Conservation (phyloP, 192 early-diverging fungal species). For the Entophlyctis luteolus region DNA sequence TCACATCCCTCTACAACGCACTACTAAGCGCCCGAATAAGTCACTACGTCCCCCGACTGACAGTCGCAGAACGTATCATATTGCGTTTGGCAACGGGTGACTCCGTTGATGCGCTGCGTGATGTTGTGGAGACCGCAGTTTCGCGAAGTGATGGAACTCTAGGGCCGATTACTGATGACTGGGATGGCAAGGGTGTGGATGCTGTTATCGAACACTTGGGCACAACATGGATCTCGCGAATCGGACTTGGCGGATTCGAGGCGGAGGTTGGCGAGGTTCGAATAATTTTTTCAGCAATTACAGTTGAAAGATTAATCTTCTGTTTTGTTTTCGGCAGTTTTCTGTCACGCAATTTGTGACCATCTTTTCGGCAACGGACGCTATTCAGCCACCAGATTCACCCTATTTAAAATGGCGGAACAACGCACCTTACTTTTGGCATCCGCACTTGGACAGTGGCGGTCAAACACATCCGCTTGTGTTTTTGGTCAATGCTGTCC, state of each 20-base stretch:
- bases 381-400: constrained; percentile 29
- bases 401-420: constrained; percentile 38
- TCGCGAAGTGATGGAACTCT: neutral
- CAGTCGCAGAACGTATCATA: constrained; percentile 75
- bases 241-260: constrained; percentile 74
- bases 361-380: constrained; percentile 55
- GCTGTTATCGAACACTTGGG: no score
- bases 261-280: constrained; percentile 87
- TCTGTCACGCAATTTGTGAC: constrained; percentile 76
- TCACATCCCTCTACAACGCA: constrained; percentile 76
- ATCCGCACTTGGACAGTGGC: constrained; percentile 89
- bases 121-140: constrained; percentile 57
- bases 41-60: constrained; percentile 77
- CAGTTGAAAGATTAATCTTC: constrained; percentile 7
- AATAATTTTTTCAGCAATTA: constrained; percentile 27
- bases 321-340: constrained; percentile 48
- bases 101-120: constrained; percentile 80
- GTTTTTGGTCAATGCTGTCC: constrained; percentile 80
- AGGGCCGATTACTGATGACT: constrained; percentile 42
- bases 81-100: constrained; percentile 71
- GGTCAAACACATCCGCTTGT: constrained; percentile 80
- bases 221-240: no score
- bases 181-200: constrained; percentile 84
- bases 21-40: no score
- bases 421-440: constrained; percentile 49